Evolutionary conservation across 805 yeast genomes (phyloP).

Genomic region (Saturnispora serradocipensis): DNA sequence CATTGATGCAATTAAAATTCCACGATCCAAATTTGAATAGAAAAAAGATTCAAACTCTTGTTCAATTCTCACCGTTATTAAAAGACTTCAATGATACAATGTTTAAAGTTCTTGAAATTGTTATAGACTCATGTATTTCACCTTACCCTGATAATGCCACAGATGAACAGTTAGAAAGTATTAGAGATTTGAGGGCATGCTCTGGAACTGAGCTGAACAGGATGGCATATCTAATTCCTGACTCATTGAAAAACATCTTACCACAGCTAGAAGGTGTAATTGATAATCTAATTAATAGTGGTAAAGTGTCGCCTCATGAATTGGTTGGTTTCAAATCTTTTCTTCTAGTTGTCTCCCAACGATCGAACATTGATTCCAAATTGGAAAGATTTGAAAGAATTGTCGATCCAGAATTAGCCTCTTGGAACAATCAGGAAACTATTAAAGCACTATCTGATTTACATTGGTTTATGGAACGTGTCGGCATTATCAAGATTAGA

Average conservation of each 20-base stretch:
- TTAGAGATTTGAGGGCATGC: slow-evolving; percentile 80
- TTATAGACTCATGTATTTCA: slow-evolving; percentile 72
- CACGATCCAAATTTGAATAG: slow-evolving; percentile 75
- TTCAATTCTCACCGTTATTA: slow-evolving; percentile 85
- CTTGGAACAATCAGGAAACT: slow-evolving; percentile 90
- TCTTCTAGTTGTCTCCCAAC: slow-evolving; percentile 79
- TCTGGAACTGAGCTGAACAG: slow-evolving; percentile 94
- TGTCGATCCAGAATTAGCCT: slow-evolving; percentile 85
- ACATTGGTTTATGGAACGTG: slow-evolving; percentile 97
- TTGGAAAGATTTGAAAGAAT: slow-evolving; percentile 67
- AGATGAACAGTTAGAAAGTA: slow-evolving; percentile 69
- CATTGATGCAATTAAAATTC: slow-evolving; percentile 63
- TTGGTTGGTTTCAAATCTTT: slow-evolving; percentile 91
- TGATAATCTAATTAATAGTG: slow-evolving; percentile 52
- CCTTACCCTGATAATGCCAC: slow-evolving; percentile 52
- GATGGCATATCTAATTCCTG: slow-evolving; percentile 92
- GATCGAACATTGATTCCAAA: slow-evolving; percentile 67
- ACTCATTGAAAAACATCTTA: slow-evolving; percentile 69
- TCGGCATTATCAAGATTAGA: slow-evolving; percentile 91
- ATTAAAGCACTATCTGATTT: slow-evolving; percentile 82
- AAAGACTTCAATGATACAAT: slow-evolving; percentile 67
- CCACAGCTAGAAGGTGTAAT: slow-evolving; percentile 78
- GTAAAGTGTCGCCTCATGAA: slow-evolving; percentile 44
- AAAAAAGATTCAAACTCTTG: slow-evolving; percentile 83
- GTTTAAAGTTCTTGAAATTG: slow-evolving; percentile 78